Evolutionary conservation across 257 asterid species (phyloP), one percentile per base, ranked within the genome.

Genomic region (Solanum virginianum): DNA sequence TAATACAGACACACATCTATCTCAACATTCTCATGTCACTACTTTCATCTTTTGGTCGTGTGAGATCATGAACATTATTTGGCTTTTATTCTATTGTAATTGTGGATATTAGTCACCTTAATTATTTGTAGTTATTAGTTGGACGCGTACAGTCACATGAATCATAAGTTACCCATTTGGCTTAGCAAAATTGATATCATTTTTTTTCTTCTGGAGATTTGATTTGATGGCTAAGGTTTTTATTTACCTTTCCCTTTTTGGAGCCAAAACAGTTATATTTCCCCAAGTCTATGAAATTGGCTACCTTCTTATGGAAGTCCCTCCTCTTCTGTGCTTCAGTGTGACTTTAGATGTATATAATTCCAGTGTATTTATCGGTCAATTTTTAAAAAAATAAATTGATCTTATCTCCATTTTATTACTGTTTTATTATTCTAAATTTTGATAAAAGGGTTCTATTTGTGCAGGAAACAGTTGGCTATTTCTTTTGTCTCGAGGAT

Each of bases 401-500:
- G 63, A 22, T 49, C 24, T 15, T 3, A 53, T 53, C 65, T 79
- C 16, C 49, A 79, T 7, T 53, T 24, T 74, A 74, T 14, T 43
- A 12, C 12, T 1, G 20, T 24, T 29, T 3, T 24, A 24, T 15
- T 49, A 15, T 49, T 75, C 59, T 75, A 15, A 62, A 43, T 62
- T 14, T 53, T 83, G 62, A 57, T 59, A 2, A 84, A 41, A 56
- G 62, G 62, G 68, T 80, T n/a, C 20, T 36, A 70, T 59, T 80
- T 83, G 7, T 89, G 87, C 97, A 97, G 98, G 98, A 95, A 91
- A 75, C 98, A 0, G 89, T 88, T 16, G 98, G 99, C 41, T 97
- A 91, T 88, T 93, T 97, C 95, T 97, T 97, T 86, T 97, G 98
- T 89, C 90, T 97, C 54, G 98, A 97, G 90, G 99, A 97, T 85